These are phyloP conservation scores for Ambrosia hybrid DNA, from an alignment of 140 eudicot species.

Conservation along the genomic window DNA sequence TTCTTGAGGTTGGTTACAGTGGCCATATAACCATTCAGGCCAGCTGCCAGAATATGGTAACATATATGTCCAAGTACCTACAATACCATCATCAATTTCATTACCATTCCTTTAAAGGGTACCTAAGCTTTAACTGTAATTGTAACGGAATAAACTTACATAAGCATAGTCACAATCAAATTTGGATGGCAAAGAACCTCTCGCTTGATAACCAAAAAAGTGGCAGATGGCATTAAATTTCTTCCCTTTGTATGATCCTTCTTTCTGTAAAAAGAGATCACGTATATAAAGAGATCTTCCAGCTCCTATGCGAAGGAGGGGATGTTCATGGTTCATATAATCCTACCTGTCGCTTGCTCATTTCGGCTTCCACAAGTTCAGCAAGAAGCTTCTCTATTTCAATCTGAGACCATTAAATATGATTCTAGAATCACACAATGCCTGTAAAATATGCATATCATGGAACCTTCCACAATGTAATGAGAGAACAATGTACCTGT, in stretches of 20 bases:
- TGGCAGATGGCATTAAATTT: slow-evolving; percentile 93
- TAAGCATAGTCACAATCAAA: slow-evolving; percentile 94
- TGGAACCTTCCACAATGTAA: not conserved
- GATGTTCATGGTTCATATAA: not conserved
- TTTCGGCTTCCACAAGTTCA: slow-evolving; percentile 91
- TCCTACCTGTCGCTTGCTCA: slow-evolving; percentile 77
- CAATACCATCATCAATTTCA: slow-evolving; percentile 3
- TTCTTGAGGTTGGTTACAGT: slow-evolving; percentile 75
- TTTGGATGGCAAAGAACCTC: slow-evolving; percentile 89
- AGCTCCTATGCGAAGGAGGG: not conserved
- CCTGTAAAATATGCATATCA: not conserved
- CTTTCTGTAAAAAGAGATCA: slow-evolving; percentile 48
- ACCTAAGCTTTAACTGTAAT: not conserved
- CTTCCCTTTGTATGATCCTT: slow-evolving; percentile 97
- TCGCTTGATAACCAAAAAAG: slow-evolving; percentile 93
- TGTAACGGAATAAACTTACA: slow-evolving; percentile 39
- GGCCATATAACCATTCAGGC: slow-evolving; percentile 84
- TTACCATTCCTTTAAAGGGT: not conserved
- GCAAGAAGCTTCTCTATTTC: slow-evolving; percentile 96
- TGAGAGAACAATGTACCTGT: slow-evolving; percentile 33
- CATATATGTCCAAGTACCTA: slow-evolving; percentile 93
- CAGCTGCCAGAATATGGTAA: slow-evolving; percentile 86
- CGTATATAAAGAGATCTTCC: not conserved
- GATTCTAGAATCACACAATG: not conserved
- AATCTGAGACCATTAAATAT: slow-evolving; percentile 43